A percentile compares a stretch with the other conserved stretches of the same genome.
These are phyloP conservation scores for Fusarium brachygibbosum DNA, from an alignment of 2,329 filamentous ascomycete species.

Conservation along the genomic window DNA sequence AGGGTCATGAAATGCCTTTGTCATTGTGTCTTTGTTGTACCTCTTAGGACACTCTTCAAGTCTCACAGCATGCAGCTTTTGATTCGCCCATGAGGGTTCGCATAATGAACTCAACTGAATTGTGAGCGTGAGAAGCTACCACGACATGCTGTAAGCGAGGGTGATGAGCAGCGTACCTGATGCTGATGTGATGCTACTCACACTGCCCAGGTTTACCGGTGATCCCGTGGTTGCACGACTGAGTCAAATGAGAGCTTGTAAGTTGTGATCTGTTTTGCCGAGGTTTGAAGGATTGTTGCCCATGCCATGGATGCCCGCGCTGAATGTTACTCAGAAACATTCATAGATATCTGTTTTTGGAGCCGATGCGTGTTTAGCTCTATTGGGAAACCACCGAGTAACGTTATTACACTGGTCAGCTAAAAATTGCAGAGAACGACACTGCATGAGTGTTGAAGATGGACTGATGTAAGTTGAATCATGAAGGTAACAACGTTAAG, in stretches of 20 bases:
- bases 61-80: slow-evolving; percentile 11
- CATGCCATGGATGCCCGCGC: not conserved
- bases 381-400: slow-evolving; percentile 7
- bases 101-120: slow-evolving; percentile 4
- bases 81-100: slow-evolving; percentile 24
- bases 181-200: slow-evolving; percentile 34
- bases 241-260: slow-evolving; percentile 2
- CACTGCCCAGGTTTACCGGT: slow-evolving; percentile 4
- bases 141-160: slow-evolving; percentile 27
- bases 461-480: not conserved
- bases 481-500: not conserved
- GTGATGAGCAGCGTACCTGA: slow-evolving; percentile 14
- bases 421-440: not conserved
- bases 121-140: not conserved
- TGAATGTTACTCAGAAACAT: not conserved
- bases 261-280: not conserved
- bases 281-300: not conserved
- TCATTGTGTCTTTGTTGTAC: slow-evolving; percentile 27
- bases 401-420: not conserved
- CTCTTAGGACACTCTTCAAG: slow-evolving; percentile 27
- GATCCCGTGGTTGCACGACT: slow-evolving; percentile 8
- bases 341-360: not conserved
- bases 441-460: not conserved
- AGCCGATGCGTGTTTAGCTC: not conserved
- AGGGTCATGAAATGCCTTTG: slow-evolving; percentile 4